Percentiles rank a stretch among this genome's conserved stretches.
phyloP scores from a whole-genome alignment of 2,329 filamentous ascomycete genomes.

The Phialophora verrucosa region DNA sequence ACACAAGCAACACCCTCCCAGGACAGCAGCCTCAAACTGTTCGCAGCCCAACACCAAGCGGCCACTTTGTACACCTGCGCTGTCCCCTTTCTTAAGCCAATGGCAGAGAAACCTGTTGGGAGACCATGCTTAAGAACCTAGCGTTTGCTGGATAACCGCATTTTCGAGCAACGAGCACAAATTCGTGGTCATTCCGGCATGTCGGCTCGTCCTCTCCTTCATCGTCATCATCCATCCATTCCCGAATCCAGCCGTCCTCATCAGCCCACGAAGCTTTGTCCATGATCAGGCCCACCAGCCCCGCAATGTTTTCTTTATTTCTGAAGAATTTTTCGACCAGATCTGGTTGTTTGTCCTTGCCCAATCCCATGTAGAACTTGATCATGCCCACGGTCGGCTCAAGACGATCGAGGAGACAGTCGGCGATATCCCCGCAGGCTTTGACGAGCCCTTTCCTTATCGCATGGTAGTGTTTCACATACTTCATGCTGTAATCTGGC shows the following conservation, averaged over 20 bases:
- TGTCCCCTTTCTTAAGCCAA: background rate
- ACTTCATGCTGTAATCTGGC: background rate
- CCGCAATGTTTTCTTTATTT: background rate
- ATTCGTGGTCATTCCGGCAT: conserved; percentile 48
- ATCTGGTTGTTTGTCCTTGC: background rate
- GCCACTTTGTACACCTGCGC: background rate
- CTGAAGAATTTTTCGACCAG: conserved; percentile 3
- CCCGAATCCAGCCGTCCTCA: background rate
- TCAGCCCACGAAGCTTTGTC: background rate
- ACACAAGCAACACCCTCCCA: background rate
- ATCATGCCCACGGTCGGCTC: background rate
- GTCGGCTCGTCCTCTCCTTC: conserved; percentile 36
- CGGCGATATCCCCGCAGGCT: background rate
- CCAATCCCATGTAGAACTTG: background rate
- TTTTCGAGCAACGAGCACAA: conserved; percentile 42
- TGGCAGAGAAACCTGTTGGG: background rate
- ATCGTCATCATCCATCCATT: conserved; percentile 6
- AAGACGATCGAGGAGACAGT: background rate
- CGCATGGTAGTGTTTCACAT: background rate
- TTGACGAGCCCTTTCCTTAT: conserved; percentile 1
- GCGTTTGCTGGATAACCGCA: conserved; percentile 29
- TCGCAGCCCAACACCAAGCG: background rate
- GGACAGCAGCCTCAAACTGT: no score
- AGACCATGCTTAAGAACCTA: background rate
- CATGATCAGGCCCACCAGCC: background rate